Percentiles rank a stretch among this genome's conserved stretches.
These are phyloP conservation scores for Prunus kanzakura DNA, from an alignment of 306 rosid species.

Conservation along the genomic window DNA sequence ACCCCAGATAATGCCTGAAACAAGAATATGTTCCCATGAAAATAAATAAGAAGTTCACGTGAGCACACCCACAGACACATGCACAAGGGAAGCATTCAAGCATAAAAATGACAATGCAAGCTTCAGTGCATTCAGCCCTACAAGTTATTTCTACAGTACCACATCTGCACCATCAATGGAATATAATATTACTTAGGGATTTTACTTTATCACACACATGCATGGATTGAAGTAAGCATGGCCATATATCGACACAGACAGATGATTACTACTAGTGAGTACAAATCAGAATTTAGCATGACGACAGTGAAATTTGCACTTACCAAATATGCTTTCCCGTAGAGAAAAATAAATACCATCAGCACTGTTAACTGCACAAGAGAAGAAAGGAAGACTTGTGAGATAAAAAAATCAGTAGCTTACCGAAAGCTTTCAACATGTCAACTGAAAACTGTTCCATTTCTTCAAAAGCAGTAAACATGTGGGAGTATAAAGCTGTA, in stretches of 20 bases:
- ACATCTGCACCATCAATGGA: neutral
- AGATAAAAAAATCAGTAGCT: conserved; percentile 21
- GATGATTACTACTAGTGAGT: neutral
- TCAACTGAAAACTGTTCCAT: neutral
- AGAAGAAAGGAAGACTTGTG: conserved; percentile 14
- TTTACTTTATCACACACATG: neutral
- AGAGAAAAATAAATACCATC: conserved; percentile 77
- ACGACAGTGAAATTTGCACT: conserved; percentile 28
- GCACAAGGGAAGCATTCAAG: neutral
- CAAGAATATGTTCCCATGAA: neutral
- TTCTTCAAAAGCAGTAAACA: neutral
- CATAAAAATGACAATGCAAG: neutral
- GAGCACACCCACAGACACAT: neutral
- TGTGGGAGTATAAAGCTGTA: neutral
- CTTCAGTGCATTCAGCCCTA: neutral
- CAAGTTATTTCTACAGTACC: neutral
- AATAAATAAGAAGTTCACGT: neutral
- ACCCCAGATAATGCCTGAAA: conserved; percentile 91
- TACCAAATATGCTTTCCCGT: conserved; percentile 83
- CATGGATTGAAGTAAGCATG: neutral
- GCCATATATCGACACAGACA: neutral
- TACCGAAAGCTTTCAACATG: neutral
- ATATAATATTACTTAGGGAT: neutral
- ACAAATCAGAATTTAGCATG: neutral
- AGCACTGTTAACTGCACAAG: conserved; percentile 86